Evolutionary conservation across 305 asterid species (phyloP), one percentile per base, ranked within the genome.

Genomic region (Fraxinus ornus): DNA sequence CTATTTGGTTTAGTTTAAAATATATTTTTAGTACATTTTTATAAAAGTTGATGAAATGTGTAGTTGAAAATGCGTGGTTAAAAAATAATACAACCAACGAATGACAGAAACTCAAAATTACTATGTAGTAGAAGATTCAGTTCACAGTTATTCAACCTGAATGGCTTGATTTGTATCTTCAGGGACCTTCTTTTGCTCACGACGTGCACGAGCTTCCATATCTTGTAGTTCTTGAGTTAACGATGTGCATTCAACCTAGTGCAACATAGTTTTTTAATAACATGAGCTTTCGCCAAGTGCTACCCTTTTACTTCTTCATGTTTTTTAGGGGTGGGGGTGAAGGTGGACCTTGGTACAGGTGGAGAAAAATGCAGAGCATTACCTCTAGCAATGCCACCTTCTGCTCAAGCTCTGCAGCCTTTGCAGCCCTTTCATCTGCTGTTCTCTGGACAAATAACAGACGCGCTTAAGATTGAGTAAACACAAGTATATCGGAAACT

Each of bases 341-440:
- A 77, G 57, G 3, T 13, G 62, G 37, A 12, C 28, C 2, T 47
- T 37, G 33, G 77, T 13, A 3, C 4, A 9, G 21, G 79, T 33
- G 68, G 73, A 80, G 74, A 37, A 47, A 33, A 78, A 85, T 75
- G 82, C 83, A 70, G 77, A 35, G 68, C 62, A 84, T 81, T 89
- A 97, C 99, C 98, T 97, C 98, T 80, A 97, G 98, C 89, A 93
- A 90, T 82, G 94, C 98, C 77, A 93, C 94, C 89, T 95, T 97
- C 90, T 95, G 99, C 94, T 97, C 99, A 90, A 97, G 97, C 74
- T 97, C 99, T 72, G 97, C 90, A 80, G 97, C 95, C 90, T 93
- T 97, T 77, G 94, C 86, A 83, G 97, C 92, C 88, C 98, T 90
- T 72, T 95, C 99, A 89, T 94, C 99, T 80, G 97, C 97, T 83